A percentile compares a stretch with the other conserved stretches of the same genome.
These are phyloP conservation scores for Abortiporus biennis DNA, from an alignment of 1,284 basidiomycete genomes.

Conservation along the genomic window DNA sequence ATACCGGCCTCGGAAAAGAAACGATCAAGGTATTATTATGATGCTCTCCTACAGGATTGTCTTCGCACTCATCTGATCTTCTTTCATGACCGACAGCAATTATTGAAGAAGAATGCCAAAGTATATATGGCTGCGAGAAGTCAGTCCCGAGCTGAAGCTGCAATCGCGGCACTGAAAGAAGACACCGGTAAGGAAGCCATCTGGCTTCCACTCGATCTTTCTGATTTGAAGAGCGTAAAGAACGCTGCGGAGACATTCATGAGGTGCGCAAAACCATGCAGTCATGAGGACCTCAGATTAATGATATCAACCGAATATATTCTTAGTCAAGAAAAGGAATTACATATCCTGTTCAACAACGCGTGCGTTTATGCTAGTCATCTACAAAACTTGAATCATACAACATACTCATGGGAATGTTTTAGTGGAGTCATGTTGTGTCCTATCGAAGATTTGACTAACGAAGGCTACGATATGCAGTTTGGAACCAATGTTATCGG, in stretches of 20 bases:
- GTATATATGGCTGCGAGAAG: slow-evolving; percentile 46
- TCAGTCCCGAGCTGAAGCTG: slow-evolving; percentile 31
- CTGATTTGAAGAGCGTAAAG: slow-evolving; percentile 35
- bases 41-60: too few relatives aligned
- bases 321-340: slow-evolving; percentile 26
- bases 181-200: slow-evolving; percentile 30
- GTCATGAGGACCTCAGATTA: too few relatives aligned
- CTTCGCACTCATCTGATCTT: too few relatives aligned
- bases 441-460: slow-evolving; percentile 29
- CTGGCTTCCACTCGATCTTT: slow-evolving; percentile 43
- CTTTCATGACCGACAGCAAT: slow-evolving; percentile 25
- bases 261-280: too few relatives aligned
- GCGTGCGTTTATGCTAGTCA: slow-evolving; percentile 24
- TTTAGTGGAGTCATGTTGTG: slow-evolving; percentile 42
- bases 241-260: slow-evolving; percentile 35
- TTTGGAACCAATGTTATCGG: slow-evolving; percentile 44
- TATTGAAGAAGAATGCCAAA: slow-evolving; percentile 40
- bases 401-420: too few relatives aligned
- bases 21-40: slow-evolving; percentile 23
- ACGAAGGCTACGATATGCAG: slow-evolving; percentile 44
- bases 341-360: slow-evolving; percentile 30
- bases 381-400: neutral
- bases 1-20: slow-evolving; percentile 36
- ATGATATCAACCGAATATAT: neutral
- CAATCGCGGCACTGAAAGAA: slow-evolving; percentile 38